Conservation (phyloP, 148 eudicot species). For the Persicaria maculosa region DNA sequence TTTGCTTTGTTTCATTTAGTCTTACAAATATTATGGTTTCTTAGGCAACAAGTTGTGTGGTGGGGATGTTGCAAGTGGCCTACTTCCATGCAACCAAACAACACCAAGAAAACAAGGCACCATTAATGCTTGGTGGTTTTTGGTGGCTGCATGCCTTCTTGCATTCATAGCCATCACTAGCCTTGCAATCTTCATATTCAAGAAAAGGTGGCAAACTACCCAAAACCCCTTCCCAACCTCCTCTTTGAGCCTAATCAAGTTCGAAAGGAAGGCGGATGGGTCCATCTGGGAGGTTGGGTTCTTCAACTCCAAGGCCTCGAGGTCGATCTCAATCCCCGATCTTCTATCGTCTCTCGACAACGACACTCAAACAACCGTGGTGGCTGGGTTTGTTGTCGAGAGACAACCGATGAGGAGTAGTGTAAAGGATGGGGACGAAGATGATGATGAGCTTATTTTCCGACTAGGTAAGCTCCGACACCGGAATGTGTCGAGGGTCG, state of each 20-base stretch:
- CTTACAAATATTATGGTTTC: background rate
- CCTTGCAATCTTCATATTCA: background rate
- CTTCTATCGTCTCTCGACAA: conserved; percentile 19
- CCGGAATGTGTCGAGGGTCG: conserved; percentile 43
- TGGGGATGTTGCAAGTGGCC: conserved; percentile 20
- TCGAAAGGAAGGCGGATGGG: conserved; percentile 36
- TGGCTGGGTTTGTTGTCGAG: conserved; percentile 27
- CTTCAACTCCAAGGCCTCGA: conserved; percentile 32
- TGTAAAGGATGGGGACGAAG: background rate
- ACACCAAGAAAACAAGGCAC: background rate
- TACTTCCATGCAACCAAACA: conserved; percentile 37
- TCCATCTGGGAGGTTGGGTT: conserved; percentile 46
- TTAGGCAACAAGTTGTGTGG: conserved; percentile 43
- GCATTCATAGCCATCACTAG: background rate
- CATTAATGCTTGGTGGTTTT: background rate
- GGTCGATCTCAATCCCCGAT: conserved; percentile 30
- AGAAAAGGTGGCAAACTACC: background rate
- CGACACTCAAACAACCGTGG: background rate
- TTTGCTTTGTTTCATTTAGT: background rate
- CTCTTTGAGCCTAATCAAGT: background rate
- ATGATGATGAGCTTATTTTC: conserved; percentile 13
- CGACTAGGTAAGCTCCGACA: conserved; percentile 44
- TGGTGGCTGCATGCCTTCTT: background rate
- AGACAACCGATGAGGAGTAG: conserved; percentile 13
- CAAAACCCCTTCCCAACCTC: background rate